Conservation (phyloP, 2,329 filamentous ascomycete genomes). For the Albophoma yamanashiensis region DNA sequence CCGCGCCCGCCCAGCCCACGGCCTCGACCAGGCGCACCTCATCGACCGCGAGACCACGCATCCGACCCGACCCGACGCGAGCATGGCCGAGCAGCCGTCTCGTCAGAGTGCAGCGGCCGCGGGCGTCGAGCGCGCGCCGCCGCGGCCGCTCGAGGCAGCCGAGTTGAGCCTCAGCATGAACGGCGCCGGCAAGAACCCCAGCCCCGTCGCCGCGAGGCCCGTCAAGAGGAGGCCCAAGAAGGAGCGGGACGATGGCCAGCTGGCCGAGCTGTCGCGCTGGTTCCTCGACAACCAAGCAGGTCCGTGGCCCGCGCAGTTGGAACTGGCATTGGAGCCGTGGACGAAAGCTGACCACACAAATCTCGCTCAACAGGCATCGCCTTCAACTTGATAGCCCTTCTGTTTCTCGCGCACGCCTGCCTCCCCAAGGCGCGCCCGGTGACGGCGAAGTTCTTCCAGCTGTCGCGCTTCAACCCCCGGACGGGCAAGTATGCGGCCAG, state of each 20-base stretch:
- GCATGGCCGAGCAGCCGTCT: neutral
- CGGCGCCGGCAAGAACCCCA: neutral
- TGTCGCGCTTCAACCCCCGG: constrained; percentile 68
- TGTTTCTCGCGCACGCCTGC: constrained; percentile 69
- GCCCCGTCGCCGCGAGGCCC: neutral
- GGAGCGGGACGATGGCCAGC: constrained; percentile 44
- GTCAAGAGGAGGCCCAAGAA: constrained; percentile 25
- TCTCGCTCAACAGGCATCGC: constrained; percentile 2
- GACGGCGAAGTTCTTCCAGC: constrained; percentile 74
- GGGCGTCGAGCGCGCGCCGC: neutral
- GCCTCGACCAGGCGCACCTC: neutral
- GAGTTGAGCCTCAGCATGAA: neutral
- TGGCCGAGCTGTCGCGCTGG: constrained; percentile 51
- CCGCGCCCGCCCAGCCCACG: neutral
- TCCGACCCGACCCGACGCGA: neutral
- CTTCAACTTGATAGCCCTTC: constrained; percentile 71
- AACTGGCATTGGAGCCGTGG: neutral
- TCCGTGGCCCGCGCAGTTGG: constrained; percentile 29
- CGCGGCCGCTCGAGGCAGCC: neutral
- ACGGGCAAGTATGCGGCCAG: constrained; percentile 66
- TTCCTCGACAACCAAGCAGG: constrained; percentile 70
- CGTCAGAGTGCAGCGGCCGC: neutral
- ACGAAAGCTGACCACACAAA: neutral
- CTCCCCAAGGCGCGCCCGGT: constrained; percentile 69
- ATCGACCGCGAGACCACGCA: neutral